A percentile compares a stretch with the other conserved stretches of the same genome.
Evolutionary conservation across 257 asterid species (phyloP).

Genomic region (Sherardia arvensis): DNA sequence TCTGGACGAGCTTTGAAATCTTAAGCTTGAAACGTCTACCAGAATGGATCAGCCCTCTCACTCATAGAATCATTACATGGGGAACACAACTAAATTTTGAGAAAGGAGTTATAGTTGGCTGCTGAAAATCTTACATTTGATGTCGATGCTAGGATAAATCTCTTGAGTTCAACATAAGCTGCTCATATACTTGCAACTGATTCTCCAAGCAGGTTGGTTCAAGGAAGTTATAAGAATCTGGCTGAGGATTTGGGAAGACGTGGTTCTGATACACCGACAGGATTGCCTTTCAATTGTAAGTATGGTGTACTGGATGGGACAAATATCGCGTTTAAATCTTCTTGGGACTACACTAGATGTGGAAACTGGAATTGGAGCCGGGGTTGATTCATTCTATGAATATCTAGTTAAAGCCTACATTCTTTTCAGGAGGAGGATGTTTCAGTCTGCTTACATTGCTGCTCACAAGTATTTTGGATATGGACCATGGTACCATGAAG

Average conservation of each 20-base stretch:
- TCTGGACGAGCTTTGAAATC: constrained; percentile 86
- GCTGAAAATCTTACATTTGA: constrained; percentile 72
- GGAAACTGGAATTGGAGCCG: constrained; percentile 93
- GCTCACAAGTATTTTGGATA: constrained; percentile 84
- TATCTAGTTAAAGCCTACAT: constrained; percentile 84
- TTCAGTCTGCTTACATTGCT: constrained; percentile 81
- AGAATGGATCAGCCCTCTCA: constrained; percentile 82
- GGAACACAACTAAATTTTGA: constrained; percentile 76
- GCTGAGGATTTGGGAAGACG: constrained; percentile 85
- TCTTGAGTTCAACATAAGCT: constrained; percentile 99
- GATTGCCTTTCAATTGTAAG: constrained; percentile 96
- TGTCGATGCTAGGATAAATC: constrained; percentile 86
- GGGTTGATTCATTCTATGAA: constrained; percentile 95
- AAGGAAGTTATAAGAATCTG: constrained; percentile 63
- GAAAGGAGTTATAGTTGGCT: constrained; percentile 81
- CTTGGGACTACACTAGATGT: constrained; percentile 92
- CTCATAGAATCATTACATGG: constrained; percentile 81
- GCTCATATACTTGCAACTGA: constrained; percentile 99
- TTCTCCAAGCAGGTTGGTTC: constrained; percentile 80
- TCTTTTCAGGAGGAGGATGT: constrained; percentile 95
- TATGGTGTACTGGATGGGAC: constrained; percentile 95
- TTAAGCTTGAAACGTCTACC: constrained; percentile 91
- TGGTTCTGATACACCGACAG: constrained; percentile 86
- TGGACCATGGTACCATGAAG: constrained; percentile 99
- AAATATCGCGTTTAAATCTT: constrained; percentile 77